A percentile compares a stretch with the other conserved stretches of the same genome.
Conservation (phyloP, 352 stramenopile genomes). For the Phytophthora fragariaefolia region DNA sequence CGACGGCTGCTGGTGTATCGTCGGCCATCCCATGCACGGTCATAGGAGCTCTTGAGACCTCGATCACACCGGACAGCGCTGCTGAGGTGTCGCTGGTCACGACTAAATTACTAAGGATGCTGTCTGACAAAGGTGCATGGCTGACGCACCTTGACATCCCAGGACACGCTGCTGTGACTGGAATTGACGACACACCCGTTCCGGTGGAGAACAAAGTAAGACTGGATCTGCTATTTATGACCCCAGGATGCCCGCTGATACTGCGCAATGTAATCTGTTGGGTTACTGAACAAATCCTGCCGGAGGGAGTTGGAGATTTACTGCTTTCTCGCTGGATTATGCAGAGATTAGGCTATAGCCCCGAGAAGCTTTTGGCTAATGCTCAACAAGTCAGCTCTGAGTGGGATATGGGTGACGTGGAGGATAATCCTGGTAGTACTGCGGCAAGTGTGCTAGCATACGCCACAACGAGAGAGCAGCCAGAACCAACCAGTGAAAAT, state of each 20-base stretch:
- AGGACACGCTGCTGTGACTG: too few species aligned
- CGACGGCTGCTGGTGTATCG: too few species aligned
- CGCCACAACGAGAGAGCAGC: background rate
- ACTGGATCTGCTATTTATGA: too few species aligned
- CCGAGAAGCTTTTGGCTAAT: conserved; percentile 3
- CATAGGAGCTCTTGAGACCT: background rate
- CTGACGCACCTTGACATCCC: background rate
- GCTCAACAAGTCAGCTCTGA: conserved; percentile 10
- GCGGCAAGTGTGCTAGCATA: conserved; percentile 2
- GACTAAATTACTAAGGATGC: background rate
- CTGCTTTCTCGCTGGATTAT: conserved; percentile 12
- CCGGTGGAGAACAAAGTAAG: too few species aligned
- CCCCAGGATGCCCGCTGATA: too few species aligned
- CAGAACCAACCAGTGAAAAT: conserved; percentile 12
- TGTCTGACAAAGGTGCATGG: conserved; percentile 1
- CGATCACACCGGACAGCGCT: conserved; percentile 4
- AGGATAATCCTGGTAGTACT: background rate
- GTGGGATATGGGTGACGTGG: conserved; percentile 23
- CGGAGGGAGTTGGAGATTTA: conserved; percentile 7
- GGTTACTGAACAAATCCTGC: too few species aligned
- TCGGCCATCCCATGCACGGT: background rate
- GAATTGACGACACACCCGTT: too few species aligned
- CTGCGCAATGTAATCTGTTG: too few species aligned
- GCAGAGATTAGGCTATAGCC: conserved; percentile 1
- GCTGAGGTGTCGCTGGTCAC: conserved; percentile 7